Conservation (phyloP, 2,329 filamentous ascomycete genomes). For the Didymella pinodella region DNA sequence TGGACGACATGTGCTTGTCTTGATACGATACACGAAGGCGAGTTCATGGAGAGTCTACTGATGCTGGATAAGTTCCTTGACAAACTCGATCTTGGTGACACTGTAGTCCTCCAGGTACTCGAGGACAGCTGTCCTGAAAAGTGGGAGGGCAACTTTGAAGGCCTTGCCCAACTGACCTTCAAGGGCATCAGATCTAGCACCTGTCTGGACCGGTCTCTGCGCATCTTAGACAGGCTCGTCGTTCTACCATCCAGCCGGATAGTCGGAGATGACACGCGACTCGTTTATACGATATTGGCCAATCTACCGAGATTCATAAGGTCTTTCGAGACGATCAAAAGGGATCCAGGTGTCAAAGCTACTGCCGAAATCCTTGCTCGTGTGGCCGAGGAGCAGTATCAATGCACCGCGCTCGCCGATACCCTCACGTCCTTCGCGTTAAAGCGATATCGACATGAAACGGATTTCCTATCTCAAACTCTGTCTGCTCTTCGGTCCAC, state of each 20-base stretch:
- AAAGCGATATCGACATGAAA: constrained; percentile 69
- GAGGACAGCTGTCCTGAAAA: constrained; percentile 80
- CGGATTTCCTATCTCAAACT: constrained; percentile 79
- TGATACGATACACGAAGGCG: constrained; percentile 94
- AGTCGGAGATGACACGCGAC: constrained; percentile 79
- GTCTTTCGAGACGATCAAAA: constrained; percentile 72
- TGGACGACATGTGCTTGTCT: constrained; percentile 98
- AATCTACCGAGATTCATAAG: constrained; percentile 88
- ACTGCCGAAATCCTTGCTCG: constrained; percentile 74
- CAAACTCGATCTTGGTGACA: constrained; percentile 81
- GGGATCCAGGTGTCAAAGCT: constrained; percentile 58
- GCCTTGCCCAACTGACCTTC: constrained; percentile 84
- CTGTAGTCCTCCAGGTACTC: constrained; percentile 72
- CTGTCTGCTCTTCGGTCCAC: constrained; percentile 76
- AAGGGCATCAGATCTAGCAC: constrained; percentile 89
- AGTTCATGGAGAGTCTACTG: constrained; percentile 88
- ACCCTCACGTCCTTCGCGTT: constrained; percentile 75
- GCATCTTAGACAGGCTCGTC: constrained; percentile 79
- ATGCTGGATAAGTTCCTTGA: constrained; percentile 89
- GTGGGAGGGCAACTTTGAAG: constrained; percentile 91
- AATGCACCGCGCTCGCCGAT: constrained; percentile 70
- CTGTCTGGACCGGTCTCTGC: constrained; percentile 79
- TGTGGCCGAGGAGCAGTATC: constrained; percentile 78
- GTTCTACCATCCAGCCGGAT: constrained; percentile 79
- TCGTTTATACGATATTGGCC: constrained; percentile 88